Evolutionary conservation across 345 rosid genomes (phyloP).

Genomic region (Lumnitzera littorea): DNA sequence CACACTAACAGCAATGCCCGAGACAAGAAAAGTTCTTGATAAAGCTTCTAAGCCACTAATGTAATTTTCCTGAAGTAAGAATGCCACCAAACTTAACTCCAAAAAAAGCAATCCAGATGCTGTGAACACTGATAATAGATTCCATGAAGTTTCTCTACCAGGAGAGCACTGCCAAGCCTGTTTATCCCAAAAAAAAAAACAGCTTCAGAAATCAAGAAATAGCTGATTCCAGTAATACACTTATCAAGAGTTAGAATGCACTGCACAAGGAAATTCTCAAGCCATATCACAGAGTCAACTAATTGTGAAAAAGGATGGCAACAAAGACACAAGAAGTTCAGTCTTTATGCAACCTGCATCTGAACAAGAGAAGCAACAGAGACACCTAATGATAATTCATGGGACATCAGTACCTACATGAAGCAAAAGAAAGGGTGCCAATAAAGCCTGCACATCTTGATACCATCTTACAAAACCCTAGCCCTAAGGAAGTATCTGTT

Average conservation of each 20-base stretch:
- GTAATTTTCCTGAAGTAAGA: conserved; percentile 80
- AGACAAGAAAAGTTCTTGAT: conserved; percentile 69
- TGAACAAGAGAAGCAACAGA: too few relatives aligned
- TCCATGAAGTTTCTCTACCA: conserved; percentile 70
- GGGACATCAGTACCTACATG: too few relatives aligned
- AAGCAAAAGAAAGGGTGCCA: too few relatives aligned
- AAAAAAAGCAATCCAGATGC: conserved; percentile 79
- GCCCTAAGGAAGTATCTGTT: too few relatives aligned
- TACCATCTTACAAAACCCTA: too few relatives aligned
- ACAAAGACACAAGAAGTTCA: too few relatives aligned
- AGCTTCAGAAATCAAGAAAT: background rate
- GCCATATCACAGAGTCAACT: background rate
- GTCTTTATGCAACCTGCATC: too few relatives aligned
- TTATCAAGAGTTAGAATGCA: background rate
- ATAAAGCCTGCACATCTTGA: too few relatives aligned
- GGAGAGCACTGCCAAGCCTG: conserved; percentile 87
- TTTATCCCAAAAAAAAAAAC: background rate
- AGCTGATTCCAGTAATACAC: background rate
- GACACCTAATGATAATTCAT: too few relatives aligned
- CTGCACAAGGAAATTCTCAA: background rate
- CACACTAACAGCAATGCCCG: conserved; percentile 55
- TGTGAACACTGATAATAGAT: conserved; percentile 63
- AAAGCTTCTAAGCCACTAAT: conserved; percentile 74
- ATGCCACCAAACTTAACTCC: conserved; percentile 93
- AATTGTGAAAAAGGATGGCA: background rate